Evolutionary conservation across 495 filamentous ascomycete genomes (phyloP), one percentile per base, ranked within the genome.

Genomic region (Penicillium odoratum): DNA sequence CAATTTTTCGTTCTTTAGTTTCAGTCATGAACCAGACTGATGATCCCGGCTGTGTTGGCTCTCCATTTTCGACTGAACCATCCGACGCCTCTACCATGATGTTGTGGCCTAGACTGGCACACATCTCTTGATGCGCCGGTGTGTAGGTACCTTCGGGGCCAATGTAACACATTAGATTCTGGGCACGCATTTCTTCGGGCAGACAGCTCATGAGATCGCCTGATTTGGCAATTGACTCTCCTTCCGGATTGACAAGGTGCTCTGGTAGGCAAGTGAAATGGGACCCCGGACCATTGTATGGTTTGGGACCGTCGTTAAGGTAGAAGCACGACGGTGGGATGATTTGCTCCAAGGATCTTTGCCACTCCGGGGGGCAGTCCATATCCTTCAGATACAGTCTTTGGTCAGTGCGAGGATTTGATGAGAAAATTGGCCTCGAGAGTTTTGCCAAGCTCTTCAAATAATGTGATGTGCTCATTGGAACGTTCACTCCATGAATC

Each of bases 11-110:
- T 63, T 98, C 93, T 62, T 90, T 90, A 13, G 86, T 89, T 64
- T 94, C 89, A 0, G 93, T 97, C 94, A 98, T 97, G 62, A 98
- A 94, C 94, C 94, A 98, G 40, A 98, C 85, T 1, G 94, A 97
- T 25, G 88, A 93, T 1, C 94, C 93, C 0, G 87, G 84, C 56
- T 83, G 88, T 58, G 92, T 90, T 21, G 71, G 73, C 56, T 91
- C 83, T 7, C 83, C 83, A 44, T 87, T 76, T 44, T 85, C 83
- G 21, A 72, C 69, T 4, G 77, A 67, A 2, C 75, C 73, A 42
- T 72, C 75, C 7, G 92, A 96, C 2, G 91, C 85, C 57, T 96
- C 89, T 3, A 98, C 91, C 94, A 98, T 98, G 51, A 98, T 88
- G 66, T 98, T 98, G 51, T 98, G 94, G 0, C 94, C 93, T 36